A percentile compares a stretch with the other conserved stretches of the same genome.
Evolutionary conservation across 2,329 filamentous ascomycete genomes (phyloP).

Genomic region (Ascochyta pisi): DNA sequence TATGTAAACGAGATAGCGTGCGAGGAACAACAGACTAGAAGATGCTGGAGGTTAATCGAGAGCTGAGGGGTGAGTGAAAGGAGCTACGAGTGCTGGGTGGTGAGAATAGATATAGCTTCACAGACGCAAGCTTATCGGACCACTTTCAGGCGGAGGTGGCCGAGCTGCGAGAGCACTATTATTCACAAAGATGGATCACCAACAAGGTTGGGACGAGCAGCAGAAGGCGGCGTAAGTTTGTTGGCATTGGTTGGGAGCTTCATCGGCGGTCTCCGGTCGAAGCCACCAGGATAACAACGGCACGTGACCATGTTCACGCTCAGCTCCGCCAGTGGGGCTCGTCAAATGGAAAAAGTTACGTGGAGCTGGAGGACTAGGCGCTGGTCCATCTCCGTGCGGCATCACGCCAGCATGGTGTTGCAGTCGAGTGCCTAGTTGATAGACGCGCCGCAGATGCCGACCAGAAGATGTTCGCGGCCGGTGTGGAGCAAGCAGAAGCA

Average conservation of each 20-base stretch:
- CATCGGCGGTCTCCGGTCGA: conserved; percentile 45
- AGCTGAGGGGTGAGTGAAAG: conserved; percentile 18
- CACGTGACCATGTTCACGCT: conserved; percentile 34
- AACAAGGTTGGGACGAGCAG: conserved; percentile 30
- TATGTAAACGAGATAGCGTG: background rate
- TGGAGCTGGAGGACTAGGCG: conserved; percentile 16
- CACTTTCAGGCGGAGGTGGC: conserved; percentile 39
- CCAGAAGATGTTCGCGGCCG: background rate
- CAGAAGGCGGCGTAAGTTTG: conserved; percentile 31
- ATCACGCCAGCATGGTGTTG: conserved; percentile 37
- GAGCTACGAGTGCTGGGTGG: conserved; percentile 23
- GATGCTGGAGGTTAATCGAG: conserved; percentile 8
- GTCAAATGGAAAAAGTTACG: conserved; percentile 14
- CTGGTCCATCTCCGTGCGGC: conserved; percentile 20
- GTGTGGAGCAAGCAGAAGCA: conserved; percentile 10
- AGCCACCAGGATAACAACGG: conserved; percentile 29
- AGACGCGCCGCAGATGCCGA: conserved; percentile 15
- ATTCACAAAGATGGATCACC: conserved; percentile 33
- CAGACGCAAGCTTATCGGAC: conserved; percentile 41
- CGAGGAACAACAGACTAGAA: background rate
- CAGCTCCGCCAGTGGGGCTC: conserved; percentile 22
- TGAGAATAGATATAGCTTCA: conserved; percentile 39
- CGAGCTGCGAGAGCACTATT: conserved; percentile 37
- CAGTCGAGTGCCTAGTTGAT: background rate
- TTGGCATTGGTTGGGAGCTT: conserved; percentile 38